Evolutionary conservation across 2,329 filamentous ascomycete species (phyloP).

Genomic region (Trichothecium roseum): DNA sequence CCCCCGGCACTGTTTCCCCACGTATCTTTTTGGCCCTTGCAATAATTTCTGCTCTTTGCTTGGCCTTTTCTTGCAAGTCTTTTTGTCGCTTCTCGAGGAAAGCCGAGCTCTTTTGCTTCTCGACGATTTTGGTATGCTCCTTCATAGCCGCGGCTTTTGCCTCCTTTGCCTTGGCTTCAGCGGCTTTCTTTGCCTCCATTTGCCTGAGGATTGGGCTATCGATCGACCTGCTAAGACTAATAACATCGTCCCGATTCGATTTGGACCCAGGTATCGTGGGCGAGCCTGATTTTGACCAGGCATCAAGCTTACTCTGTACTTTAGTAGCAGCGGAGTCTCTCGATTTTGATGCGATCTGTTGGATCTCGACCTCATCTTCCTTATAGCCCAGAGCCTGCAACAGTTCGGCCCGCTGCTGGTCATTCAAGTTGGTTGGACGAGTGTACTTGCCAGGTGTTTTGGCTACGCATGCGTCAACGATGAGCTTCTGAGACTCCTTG

Average conservation of each 20-base stretch:
- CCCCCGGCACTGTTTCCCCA: constrained; percentile 39
- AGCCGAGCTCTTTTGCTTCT: constrained; percentile 24
- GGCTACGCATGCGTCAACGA: constrained; percentile 55
- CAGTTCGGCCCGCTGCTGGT: constrained; percentile 77
- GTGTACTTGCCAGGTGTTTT: constrained; percentile 41
- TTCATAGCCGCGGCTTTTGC: constrained; percentile 15
- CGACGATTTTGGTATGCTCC: constrained; percentile 13
- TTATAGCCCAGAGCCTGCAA: constrained; percentile 51
- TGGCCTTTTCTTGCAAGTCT: constrained; percentile 65
- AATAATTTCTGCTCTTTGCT: constrained; percentile 60
- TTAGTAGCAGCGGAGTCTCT: constrained; percentile 32
- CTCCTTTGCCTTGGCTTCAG: constrained; percentile 27
- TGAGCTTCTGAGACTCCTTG: constrained; percentile 44
- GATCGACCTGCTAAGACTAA: constrained; percentile 34
- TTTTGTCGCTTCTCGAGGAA: constrained; percentile 64
- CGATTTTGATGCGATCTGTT: constrained; percentile 24
- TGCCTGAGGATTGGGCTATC: constrained; percentile 37
- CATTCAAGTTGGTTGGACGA: constrained; percentile 69
- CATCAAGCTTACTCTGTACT: constrained; percentile 51
- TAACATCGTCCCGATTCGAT: constrained; percentile 33
- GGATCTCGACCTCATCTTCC: constrained; percentile 41
- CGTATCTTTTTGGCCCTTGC: constrained; percentile 49
- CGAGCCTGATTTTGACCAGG: constrained; percentile 45
- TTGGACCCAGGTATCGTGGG: constrained; percentile 13
- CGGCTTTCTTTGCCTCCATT: constrained; percentile 27